Evolutionary conservation across 345 rosid species (phyloP).

Genomic region (Melaleuca alternifolia): DNA sequence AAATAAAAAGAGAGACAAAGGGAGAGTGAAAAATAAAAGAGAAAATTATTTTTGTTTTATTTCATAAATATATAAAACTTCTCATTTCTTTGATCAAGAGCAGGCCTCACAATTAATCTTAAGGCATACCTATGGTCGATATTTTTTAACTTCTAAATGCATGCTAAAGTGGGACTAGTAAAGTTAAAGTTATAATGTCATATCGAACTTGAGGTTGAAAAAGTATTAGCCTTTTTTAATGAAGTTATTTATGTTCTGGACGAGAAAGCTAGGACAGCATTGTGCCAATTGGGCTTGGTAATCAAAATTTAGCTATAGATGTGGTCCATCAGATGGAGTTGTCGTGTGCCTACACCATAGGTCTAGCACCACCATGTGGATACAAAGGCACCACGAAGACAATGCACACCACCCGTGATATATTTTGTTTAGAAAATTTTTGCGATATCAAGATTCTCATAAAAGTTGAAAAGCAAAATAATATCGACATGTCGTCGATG

Average conservation of each 20-base stretch:
- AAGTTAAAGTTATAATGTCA: neutral
- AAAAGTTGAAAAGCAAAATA: too few relatives aligned
- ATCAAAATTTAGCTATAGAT: neutral
- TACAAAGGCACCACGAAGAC: too few relatives aligned
- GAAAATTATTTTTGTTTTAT: too few relatives aligned
- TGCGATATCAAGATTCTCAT: too few relatives aligned
- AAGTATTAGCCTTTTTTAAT: neutral
- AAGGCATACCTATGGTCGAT: neutral
- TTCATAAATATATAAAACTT: too few relatives aligned
- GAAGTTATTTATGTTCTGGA: neutral
- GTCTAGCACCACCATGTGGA: neutral
- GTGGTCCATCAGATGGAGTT: neutral
- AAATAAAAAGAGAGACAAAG: too few relatives aligned
- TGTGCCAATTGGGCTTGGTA: neutral
- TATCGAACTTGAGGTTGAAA: neutral
- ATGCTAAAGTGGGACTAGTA: neutral
- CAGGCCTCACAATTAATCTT: neutral
- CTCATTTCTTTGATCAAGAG: neutral
- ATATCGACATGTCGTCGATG: too few relatives aligned
- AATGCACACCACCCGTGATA: too few relatives aligned
- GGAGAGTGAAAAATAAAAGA: too few relatives aligned
- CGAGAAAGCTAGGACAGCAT: neutral
- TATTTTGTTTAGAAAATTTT: too few relatives aligned
- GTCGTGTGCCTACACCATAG: neutral
- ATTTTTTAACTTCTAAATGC: neutral